Base-by-base conservation (phyloP, 805 yeast genomes). In the Scheffersomyces amazonensis region DNA sequence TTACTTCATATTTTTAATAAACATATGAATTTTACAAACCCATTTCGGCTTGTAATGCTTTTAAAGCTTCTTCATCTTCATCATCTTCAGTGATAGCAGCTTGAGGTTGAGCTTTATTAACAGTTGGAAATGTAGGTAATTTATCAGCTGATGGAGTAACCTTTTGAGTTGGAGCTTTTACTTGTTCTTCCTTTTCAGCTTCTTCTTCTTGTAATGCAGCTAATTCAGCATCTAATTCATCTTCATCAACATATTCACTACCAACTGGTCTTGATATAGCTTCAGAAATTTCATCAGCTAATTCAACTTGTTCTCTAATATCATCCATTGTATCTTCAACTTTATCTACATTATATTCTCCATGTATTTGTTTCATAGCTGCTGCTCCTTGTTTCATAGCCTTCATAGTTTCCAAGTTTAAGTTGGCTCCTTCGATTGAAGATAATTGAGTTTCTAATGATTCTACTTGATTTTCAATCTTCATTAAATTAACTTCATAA, bases 241-340 rank as follows among this genome's bases (percentile, higher is more conserved):
- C 96, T 52, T 88, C 95, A 56, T 87, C 96, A 22, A 82, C 71
- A 48, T 76, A 81, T 41, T 87, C 96, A 36, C 74, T 74, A 39
- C 95, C 95, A 48, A 93, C 76, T 5, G 99, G 96, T 66, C 96
- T 80, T 34, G 96, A 84, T 41, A 93, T 89, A 28, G 99, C 98
- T 41, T 93, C 96, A 34, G 95, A 83, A 39, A 93, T 89, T 70
- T 93, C 99, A 49, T 89, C 96, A 31, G 96, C 86, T 53, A 87
- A 71, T 54, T 91, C 96, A 36, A 91, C 95, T 65, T 93, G 98
- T 60, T 93, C 99, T 51, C 98, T 80, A 46, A 95, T 88, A 45
- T 91, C 96, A 62, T 93, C 99, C 98, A 93, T 91, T 7, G 97
- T 91, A 52, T 83, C 85, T 60, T 93, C 99, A 31, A 93, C 97